A percentile compares a stretch with the other conserved stretches of the same genome.
These are phyloP conservation scores for Mycena belliarum DNA, from an alignment of 768 basidiomycete genomes.

Conservation along the genomic window DNA sequence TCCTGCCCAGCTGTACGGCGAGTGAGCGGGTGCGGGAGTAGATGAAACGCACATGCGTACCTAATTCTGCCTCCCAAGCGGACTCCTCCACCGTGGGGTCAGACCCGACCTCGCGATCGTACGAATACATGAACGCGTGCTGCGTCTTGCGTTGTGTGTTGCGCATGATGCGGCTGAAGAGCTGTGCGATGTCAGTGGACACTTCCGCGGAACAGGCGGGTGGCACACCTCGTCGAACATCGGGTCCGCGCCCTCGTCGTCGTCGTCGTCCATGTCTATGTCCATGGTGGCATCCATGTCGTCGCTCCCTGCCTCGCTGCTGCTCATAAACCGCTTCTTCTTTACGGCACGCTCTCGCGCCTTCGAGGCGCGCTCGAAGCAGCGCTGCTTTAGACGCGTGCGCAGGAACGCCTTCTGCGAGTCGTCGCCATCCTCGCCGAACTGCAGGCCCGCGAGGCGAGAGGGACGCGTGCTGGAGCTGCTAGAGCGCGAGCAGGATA, in stretches of 20 bases:
- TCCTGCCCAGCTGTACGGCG: neutral
- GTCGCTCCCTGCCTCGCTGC: slow-evolving; percentile 53
- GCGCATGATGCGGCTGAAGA: slow-evolving; percentile 15
- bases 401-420: slow-evolving; percentile 57
- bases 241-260: slow-evolving; percentile 38
- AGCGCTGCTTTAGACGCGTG: slow-evolving; percentile 61
- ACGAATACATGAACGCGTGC: slow-evolving; percentile 19
- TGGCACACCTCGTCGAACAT: slow-evolving; percentile 8
- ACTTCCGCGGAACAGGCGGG: too few relatives aligned
- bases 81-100: slow-evolving; percentile 9
- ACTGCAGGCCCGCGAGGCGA: neutral
- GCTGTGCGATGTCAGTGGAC: neutral
- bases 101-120: slow-evolving; percentile 21
- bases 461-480: slow-evolving; percentile 12
- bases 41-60: neutral
- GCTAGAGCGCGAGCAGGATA: slow-evolving; percentile 23
- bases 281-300: slow-evolving; percentile 47
- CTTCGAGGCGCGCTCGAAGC: slow-evolving; percentile 60
- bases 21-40: neutral
- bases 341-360: slow-evolving; percentile 51
- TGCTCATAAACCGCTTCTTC: slow-evolving; percentile 37
- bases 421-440: slow-evolving; percentile 33
- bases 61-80: slow-evolving; percentile 16
- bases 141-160: slow-evolving; percentile 15
- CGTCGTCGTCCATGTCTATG: slow-evolving; percentile 46